Base-by-base conservation (phyloP, 306 rosid species). In the Trifolium subterraneum region DNA sequence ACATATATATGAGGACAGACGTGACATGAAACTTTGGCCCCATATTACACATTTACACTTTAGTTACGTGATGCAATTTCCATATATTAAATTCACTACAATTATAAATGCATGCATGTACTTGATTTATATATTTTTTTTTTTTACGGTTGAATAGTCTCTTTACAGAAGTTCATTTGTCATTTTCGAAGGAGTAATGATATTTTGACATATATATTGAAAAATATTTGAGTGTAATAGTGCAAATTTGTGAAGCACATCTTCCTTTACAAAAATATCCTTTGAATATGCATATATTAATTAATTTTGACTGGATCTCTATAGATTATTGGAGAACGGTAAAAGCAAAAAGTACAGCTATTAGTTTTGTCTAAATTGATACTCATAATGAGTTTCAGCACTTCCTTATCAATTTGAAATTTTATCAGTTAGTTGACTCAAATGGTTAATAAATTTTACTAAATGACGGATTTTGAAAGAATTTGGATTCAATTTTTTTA, bases 21-120 rank as follows among this genome's bases (percentile, higher is more conserved):
- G 68, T 54, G 62, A 27, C 74, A 35, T 33, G 33, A 75, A 48
- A 31, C 6, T 72, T 72, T 72, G 73, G 76, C 0, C 79, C 65
- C 67, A 35, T 41, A 35, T 31, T 35, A 13, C 16, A n/a, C n/a
- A n/a, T n/a, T n/a, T n/a, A n/a, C n/a, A 65, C 69, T 79, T 27
- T 45, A 14, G 14, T 74, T 45, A 14, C 65, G 10, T 62, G 66
- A 45, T 54, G 35, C 23, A 14, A 52, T 60, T 10, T 27, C 70
- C 12, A 67, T 51, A 10, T 14, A 8, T 8, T 50, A 36, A 70
- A 48, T 11, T 7, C 68, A 39, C 70, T 55, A 56, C 55, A 59
- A 23, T 6, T 61, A 31, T 55, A 72, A 50, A 42, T 65, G 59
- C 36, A 73, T 22, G 1, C 25, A 22, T 62, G 18, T 19, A n/a